Evolutionary conservation across 2,329 filamentous ascomycete genomes (phyloP), one percentile per base, ranked within the genome.

Genomic region (Calonectria fujianensis): DNA sequence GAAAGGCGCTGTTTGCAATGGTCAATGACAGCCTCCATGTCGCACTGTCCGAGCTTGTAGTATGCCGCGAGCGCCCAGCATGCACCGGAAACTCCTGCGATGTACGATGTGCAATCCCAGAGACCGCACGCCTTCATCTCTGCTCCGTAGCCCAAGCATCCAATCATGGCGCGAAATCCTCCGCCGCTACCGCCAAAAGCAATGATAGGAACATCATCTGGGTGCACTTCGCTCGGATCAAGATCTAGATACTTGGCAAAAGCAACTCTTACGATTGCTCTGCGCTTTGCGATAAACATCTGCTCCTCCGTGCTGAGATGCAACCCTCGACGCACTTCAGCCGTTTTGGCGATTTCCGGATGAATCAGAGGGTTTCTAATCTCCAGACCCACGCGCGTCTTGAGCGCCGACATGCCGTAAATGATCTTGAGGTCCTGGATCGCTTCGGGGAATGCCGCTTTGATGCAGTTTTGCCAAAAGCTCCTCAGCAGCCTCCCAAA

Each of bases 141-240:
- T 35, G 69, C 67, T 8, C 67, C 67, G 32, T 74, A 74, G 9
- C 66, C 72, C 24, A 74, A 39, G 24, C 59, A 67, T 32, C 57
- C 72, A 24, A 74, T 74, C 72, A 74, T 74, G 29, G 72, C 72
- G 11, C 72, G 67, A 41, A 74, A 74, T 18, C 72, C 72, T 14
- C 72, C 72, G 6, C 72, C 72, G 39, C 72, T 74, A 24, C 72
- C 72, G 4, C 72, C 67, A 20, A 70, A 74, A 3, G 72, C 57
- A 24, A 74, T 41, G 18, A 37, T 51, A 8, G 72, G 72, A 16
- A 74, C 67, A 54, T 74, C 72, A 24, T 74, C 72, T 2, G 59
- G 72, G 29, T 74, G 72, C 7, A 74, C 67, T 3, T 74, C 37
- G 1, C 61, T 61, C 1, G 41, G 67, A 20, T 70, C 31, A 14